Evolutionary conservation across 1,284 basidiomycete genomes (phyloP), one percentile per base, ranked within the genome.

Genomic region (Acaromyces ingoldii): DNA sequence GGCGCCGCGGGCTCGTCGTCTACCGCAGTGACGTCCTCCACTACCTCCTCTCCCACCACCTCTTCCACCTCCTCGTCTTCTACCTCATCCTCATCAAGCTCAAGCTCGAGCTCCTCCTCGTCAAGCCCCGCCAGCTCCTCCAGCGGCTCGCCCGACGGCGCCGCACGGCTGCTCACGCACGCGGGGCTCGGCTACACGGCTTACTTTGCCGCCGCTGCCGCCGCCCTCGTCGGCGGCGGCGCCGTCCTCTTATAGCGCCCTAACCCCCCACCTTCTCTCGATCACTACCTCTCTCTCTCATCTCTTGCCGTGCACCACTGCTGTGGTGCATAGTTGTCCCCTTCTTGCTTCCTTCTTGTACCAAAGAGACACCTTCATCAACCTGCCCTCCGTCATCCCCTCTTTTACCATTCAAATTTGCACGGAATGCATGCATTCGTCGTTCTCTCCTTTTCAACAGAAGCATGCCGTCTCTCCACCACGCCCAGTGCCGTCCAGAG

Each of bases 31-130:
- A 22, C 17, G 17, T 33, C 42, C 24, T 29, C 42, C 15, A 29
- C 28, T 21, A 45, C 26, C 22, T 15, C 25, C 19, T 29, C 25
- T 26, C 17, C 25, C 19, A 45, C 17, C 24, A 4, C 25, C 6
- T n/a, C 22, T 17, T 2, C 3, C 15, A 11, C 42, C 15, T 26
- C 42, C 38, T 26, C 31, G 37, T 10, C 17, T 28, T 4, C 28
- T 3, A 13, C 34, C 55, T 34, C 19, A 29, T 2, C 49, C 53
- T 1, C 60, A 3, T 29, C 42, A 28, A 45, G 17, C 24, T 17
- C 6, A 6, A 45, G 15, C 4, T 45, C 42, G 4, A 13, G 29
- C 24, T 42, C 40, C 22, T 4, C 25, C 17, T 25, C 42, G 2
- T 28, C 42, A 28, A n/a, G 13, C 11, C 26, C 41, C 7, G 17